Percentiles rank a stretch among this genome's conserved stretches.
These are phyloP conservation scores for Juglanconis sp. DNA, from an alignment of 2,329 filamentous ascomycete genomes.

Conservation along the genomic window DNA sequence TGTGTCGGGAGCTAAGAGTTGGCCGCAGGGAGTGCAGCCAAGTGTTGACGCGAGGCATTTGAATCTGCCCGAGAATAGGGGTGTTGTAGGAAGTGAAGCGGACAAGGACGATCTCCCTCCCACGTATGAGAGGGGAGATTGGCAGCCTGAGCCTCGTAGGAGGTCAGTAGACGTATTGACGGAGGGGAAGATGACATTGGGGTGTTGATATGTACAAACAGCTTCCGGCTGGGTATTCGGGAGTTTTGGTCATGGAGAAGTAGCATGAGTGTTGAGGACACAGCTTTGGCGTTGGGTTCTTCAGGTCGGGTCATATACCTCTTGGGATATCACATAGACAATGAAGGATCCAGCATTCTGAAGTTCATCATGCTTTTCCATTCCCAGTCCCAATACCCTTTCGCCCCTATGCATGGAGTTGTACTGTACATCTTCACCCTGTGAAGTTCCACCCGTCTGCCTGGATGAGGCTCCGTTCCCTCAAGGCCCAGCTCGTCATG, in stretches of 20 bases:
- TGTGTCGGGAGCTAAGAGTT: too few species aligned
- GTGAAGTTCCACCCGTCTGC: not conserved
- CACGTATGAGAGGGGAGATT: conserved; percentile 10
- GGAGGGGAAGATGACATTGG: not conserved
- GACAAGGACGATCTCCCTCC: conserved; percentile 7
- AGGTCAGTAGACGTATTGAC: conserved; percentile 3
- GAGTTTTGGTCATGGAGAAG: too few species aligned
- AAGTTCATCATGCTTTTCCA: not conserved
- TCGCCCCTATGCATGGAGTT: conserved; percentile 4
- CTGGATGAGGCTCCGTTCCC: not conserved
- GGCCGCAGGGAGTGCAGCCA: not conserved
- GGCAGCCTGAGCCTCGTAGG: not conserved
- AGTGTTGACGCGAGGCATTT: not conserved
- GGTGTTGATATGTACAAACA: not conserved
- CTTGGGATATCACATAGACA: not conserved
- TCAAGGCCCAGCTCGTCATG: not conserved
- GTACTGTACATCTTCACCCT: conserved; percentile 10
- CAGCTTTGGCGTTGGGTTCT: not conserved
- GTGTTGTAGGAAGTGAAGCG: not conserved
- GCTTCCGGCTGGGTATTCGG: too few species aligned
- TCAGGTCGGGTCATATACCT: not conserved
- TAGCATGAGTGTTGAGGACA: not conserved
- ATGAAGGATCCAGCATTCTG: not conserved
- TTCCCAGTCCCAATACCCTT: not conserved
- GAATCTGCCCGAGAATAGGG: not conserved